Conservation (phyloP, 2,329 filamentous ascomycete genomes). For the Domatiomyces globalis region DNA sequence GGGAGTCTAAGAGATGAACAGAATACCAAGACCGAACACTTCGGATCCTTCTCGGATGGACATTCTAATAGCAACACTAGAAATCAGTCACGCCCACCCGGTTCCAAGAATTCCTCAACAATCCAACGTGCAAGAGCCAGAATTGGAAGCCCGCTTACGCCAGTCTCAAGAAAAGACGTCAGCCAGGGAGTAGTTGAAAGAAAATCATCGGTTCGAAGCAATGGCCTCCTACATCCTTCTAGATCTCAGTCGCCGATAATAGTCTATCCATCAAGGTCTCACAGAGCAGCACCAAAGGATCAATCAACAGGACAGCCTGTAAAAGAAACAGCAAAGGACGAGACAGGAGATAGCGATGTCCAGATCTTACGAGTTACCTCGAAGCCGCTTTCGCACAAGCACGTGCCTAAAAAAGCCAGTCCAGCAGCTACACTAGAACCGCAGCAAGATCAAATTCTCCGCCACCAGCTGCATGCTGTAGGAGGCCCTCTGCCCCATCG, state of each 20-base stretch:
- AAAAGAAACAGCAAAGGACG: not conserved
- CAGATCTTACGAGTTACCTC: not conserved
- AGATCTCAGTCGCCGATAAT: no score
- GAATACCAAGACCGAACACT: not conserved
- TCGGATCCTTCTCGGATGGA: not conserved
- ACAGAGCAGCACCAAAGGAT: not conserved
- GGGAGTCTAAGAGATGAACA: not conserved
- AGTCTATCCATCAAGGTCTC: not conserved
- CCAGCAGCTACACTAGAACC: not conserved
- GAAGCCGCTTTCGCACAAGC: not conserved
- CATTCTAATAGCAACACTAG: not conserved
- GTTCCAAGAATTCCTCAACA: not conserved
- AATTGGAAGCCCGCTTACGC: not conserved
- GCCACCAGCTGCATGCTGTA: not conserved
- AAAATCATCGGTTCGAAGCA: no score
- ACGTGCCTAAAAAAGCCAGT: not conserved
- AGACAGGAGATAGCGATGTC: not conserved
- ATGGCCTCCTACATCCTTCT: no score
- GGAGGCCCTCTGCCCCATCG: not conserved
- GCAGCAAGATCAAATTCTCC: not conserved
- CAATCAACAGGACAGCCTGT: not conserved
- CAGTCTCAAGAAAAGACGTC: not conserved
- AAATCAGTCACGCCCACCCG: not conserved
- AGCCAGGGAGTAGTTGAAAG: not conserved
- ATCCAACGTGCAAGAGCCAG: not conserved